phyloP scores from a whole-genome alignment of 2,329 filamentous ascomycete species.

The Penicillium olsonii region DNA sequence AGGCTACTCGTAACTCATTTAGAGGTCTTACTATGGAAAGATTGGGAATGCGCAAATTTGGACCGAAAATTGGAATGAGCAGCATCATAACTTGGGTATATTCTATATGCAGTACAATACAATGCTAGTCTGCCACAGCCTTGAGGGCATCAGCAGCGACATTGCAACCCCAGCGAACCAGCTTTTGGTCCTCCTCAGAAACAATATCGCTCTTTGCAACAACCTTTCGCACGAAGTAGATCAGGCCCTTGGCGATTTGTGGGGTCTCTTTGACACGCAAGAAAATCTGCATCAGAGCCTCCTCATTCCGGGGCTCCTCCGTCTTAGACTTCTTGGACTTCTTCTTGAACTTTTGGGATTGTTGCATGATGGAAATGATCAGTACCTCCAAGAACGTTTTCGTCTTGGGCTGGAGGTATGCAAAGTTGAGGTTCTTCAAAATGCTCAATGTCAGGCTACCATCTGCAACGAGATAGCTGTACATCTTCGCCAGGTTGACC shows the following conservation, averaged over 20 bases:
- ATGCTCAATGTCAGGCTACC: slow-evolving; percentile 59
- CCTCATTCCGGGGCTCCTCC: slow-evolving; percentile 50
- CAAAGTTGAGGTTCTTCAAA: slow-evolving; percentile 70
- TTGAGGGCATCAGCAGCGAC: slow-evolving; percentile 45
- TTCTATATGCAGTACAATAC: slow-evolving; percentile 8
- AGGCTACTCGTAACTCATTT: too few species aligned
- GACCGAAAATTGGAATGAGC: background rate
- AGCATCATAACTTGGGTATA: slow-evolving; percentile 8
- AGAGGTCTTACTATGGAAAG: too few species aligned
- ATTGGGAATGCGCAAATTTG: too few species aligned
- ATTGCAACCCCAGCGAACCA: slow-evolving; percentile 50
- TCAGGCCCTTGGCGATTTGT: slow-evolving; percentile 70
- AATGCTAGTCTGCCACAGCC: slow-evolving; percentile 29
- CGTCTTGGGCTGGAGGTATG: slow-evolving; percentile 74
- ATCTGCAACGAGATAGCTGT: slow-evolving; percentile 62
- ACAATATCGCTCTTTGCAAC: slow-evolving; percentile 66
- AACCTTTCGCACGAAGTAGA: slow-evolving; percentile 77
- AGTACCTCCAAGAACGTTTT: slow-evolving; percentile 78
- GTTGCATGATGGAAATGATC: slow-evolving; percentile 72
- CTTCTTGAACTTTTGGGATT: slow-evolving; percentile 55
- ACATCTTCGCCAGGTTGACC: slow-evolving; percentile 69
- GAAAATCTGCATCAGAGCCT: slow-evolving; percentile 67
- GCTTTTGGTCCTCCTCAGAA: slow-evolving; percentile 53
- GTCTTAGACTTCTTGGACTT: slow-evolving; percentile 19
- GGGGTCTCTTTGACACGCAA: slow-evolving; percentile 63